phyloP scores from a whole-genome alignment of 352 stramenopile genomes.

The Pythium pyrilobum region DNA sequence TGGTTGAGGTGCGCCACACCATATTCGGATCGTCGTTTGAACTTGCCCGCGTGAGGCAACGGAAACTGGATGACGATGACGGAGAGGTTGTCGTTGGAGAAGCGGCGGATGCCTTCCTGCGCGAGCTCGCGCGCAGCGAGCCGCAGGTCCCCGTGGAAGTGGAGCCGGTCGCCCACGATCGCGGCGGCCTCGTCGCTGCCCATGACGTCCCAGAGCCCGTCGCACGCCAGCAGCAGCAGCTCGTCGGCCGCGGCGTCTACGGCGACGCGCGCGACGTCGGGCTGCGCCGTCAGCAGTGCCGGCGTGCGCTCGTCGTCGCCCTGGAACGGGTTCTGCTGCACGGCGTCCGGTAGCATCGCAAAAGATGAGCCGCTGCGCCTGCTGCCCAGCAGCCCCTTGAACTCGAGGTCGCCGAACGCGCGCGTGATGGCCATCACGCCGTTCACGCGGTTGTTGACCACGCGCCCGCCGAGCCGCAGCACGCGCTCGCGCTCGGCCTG shows the following conservation, averaged over 20 bases:
- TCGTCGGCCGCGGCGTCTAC: slow-evolving; percentile 35
- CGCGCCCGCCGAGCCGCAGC: slow-evolving; percentile 41
- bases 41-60: too few species aligned
- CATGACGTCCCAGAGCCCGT: slow-evolving; percentile 84
- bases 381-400: slow-evolving; percentile 50
- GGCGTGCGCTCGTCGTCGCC: slow-evolving; percentile 48
- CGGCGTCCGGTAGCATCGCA: slow-evolving; percentile 8
- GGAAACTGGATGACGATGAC: slow-evolving; percentile 33
- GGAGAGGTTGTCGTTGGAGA: slow-evolving; percentile 81
- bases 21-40: too few species aligned
- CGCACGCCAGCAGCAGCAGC: slow-evolving; percentile 75
- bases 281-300: slow-evolving; percentile 42
- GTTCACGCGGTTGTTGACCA: slow-evolving; percentile 83
- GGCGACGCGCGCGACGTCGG: slow-evolving; percentile 40
- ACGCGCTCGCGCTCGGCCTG: slow-evolving; percentile 46
- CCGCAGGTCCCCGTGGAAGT: slow-evolving; percentile 47
- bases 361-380: slow-evolving; percentile 1
- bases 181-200: slow-evolving; percentile 52
- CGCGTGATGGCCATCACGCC: slow-evolving; percentile 83
- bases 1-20: too few species aligned
- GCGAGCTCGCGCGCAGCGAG: slow-evolving; percentile 64
- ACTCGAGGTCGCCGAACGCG: slow-evolving; percentile 78
- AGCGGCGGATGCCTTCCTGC: slow-evolving; percentile 62
- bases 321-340: slow-evolving; percentile 30
- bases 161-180: slow-evolving; percentile 47